Conservation (phyloP, 2,329 filamentous ascomycete species). For the Colletotrichum zoysiae region DNA sequence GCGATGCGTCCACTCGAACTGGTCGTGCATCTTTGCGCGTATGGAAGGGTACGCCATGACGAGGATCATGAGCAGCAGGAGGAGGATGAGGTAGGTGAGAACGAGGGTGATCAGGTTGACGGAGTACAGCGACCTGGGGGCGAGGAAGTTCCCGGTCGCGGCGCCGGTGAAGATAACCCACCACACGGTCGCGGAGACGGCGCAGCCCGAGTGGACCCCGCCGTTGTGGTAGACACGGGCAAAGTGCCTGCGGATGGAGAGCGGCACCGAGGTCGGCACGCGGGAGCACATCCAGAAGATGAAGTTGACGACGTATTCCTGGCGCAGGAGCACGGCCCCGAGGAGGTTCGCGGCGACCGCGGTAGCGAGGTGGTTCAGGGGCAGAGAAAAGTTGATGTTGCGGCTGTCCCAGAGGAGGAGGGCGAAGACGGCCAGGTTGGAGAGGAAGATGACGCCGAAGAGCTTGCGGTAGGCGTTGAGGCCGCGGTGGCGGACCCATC, state of each 20-base stretch:
- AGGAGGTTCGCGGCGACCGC: constrained; percentile 63
- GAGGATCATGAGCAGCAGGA: constrained; percentile 70
- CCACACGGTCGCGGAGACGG: constrained; percentile 63
- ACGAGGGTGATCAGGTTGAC: constrained; percentile 54
- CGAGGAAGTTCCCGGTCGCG: constrained; percentile 50
- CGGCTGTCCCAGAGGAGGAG: constrained; percentile 52
- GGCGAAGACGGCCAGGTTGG: constrained; percentile 63
- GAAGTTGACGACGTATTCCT: constrained; percentile 66
- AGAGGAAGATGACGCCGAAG: constrained; percentile 65
- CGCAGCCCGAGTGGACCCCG: constrained; percentile 64
- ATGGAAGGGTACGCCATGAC: constrained; percentile 73
- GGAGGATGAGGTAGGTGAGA: constrained; percentile 69
- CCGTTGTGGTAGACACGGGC: constrained; percentile 67
- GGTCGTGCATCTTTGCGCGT: constrained; percentile 73
- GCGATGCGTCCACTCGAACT: constrained; percentile 78
- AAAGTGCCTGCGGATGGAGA: constrained; percentile 60
- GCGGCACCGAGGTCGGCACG: constrained; percentile 59
- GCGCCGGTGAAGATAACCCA: constrained; percentile 57
- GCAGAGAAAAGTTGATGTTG: constrained; percentile 45
- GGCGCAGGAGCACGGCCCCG: constrained; percentile 63
- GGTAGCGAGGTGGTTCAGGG: constrained; percentile 55
- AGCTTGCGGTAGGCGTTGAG: constrained; percentile 69
- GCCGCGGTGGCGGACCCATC: constrained; percentile 58
- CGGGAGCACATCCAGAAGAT: constrained; percentile 62
- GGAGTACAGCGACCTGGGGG: constrained; percentile 44